Evolutionary conservation across 306 rosid genomes (phyloP).

Genomic region (Vachellia collinsii): DNA sequence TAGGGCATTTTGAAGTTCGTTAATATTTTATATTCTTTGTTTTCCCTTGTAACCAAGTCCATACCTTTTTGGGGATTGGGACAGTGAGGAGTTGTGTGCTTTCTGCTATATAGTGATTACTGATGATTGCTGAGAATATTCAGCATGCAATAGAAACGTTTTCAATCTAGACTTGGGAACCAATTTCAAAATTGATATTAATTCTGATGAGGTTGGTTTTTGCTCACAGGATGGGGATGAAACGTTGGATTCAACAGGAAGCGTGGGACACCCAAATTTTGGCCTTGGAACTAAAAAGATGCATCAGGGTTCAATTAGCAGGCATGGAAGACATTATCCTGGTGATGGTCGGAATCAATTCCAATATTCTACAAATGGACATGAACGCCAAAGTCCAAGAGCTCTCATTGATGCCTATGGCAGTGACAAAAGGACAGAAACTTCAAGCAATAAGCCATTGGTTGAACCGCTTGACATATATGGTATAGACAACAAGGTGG

Average conservation of each 20-base stretch:
- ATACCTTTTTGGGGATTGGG: not conserved
- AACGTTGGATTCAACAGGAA: constrained; percentile 56
- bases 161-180: constrained; percentile 10
- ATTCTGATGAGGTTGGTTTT: constrained; percentile 45
- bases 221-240: constrained; percentile 56
- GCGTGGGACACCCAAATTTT: constrained; percentile 51
- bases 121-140: constrained; percentile 39
- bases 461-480: constrained; percentile 59
- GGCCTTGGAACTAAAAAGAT: constrained; percentile 53
- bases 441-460: constrained; percentile 53
- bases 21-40: not conserved
- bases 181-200: constrained; percentile 38
- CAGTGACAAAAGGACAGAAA: constrained; percentile 70
- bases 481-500: constrained; percentile 59
- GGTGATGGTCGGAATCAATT: constrained; percentile 58
- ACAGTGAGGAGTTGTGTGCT: constrained; percentile 8
- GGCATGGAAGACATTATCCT: constrained; percentile 59
- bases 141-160: constrained; percentile 36
- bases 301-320: constrained; percentile 45
- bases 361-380: constrained; percentile 67
- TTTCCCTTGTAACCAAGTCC: not conserved
- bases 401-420: constrained; percentile 97
- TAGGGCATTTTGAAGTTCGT: not conserved
- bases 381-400: constrained; percentile 73
- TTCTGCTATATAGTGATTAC: constrained; percentile 13